phyloP scores from a whole-genome alignment of 2,329 filamentous ascomycete genomes.

The Pseudofabraea citricarpa region DNA sequence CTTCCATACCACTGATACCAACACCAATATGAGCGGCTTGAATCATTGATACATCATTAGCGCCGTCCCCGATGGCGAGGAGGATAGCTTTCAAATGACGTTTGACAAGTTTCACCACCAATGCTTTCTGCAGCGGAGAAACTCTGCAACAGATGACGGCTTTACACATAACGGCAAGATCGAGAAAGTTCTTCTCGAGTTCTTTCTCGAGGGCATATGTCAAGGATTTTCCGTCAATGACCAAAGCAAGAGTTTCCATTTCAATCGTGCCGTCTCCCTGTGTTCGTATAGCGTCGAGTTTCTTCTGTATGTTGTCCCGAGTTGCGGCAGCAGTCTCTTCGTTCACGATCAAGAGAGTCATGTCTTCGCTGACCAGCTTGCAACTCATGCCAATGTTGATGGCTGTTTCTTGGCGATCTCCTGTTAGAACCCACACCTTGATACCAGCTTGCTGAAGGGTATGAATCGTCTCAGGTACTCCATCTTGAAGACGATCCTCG shows the following conservation, averaged over 20 bases:
- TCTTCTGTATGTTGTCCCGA: slow-evolving; percentile 86
- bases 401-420: slow-evolving; percentile 95
- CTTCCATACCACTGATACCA: slow-evolving; percentile 94
- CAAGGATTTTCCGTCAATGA: slow-evolving; percentile 95
- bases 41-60: slow-evolving; percentile 99
- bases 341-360: slow-evolving; percentile 96
- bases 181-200: slow-evolving; percentile 87
- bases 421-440: slow-evolving; percentile 97
- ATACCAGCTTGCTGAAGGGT: slow-evolving; percentile 95
- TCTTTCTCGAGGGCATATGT: slow-evolving; percentile 92
- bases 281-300: slow-evolving; percentile 81
- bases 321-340: slow-evolving; percentile 78
- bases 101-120: slow-evolving; percentile 97
- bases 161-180: slow-evolving; percentile 92
- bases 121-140: slow-evolving; percentile 90
- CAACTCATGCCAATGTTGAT: slow-evolving; percentile 99
- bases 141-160: slow-evolving; percentile 99
- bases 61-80: slow-evolving; percentile 92
- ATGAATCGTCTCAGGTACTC: slow-evolving; percentile 96
- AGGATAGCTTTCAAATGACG: slow-evolving; percentile 84
- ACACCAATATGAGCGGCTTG: slow-evolving; percentile 97
- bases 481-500: slow-evolving; percentile 93
- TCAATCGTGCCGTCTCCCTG: slow-evolving; percentile 75
- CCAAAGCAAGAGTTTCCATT: slow-evolving; percentile 79
- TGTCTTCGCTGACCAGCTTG: slow-evolving; percentile 96